phyloP scores from a whole-genome alignment of 2,329 filamentous ascomycete species.

The Truncatella angustata region DNA sequence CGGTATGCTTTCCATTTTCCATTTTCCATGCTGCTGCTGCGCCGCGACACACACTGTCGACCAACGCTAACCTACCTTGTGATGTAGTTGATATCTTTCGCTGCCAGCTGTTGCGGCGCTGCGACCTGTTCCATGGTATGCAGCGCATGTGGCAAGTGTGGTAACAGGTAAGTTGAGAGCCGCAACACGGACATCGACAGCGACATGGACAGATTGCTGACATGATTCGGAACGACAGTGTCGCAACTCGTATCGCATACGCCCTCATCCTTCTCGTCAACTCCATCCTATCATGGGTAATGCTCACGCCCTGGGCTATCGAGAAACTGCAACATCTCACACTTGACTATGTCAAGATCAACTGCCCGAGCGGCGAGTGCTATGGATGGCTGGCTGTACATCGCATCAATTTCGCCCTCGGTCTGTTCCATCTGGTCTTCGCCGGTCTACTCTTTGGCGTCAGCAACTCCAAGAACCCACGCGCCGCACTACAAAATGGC shows the following conservation, averaged over 20 bases:
- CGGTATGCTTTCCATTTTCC: slow-evolving; percentile 57
- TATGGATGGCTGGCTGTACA: slow-evolving; percentile 96
- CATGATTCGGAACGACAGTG: too few species aligned
- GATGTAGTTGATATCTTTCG: slow-evolving; percentile 69
- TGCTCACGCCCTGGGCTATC: slow-evolving; percentile 98
- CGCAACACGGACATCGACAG: too few species aligned
- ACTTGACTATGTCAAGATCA: slow-evolving; percentile 93
- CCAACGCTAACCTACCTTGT: slow-evolving; percentile 14
- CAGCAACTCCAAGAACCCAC: slow-evolving; percentile 78
- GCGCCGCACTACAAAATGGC: slow-evolving; percentile 91
- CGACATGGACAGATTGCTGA: too few species aligned
- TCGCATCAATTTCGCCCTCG: slow-evolving; percentile 95
- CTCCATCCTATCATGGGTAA: slow-evolving; percentile 96
- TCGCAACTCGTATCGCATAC: slow-evolving; percentile 95
- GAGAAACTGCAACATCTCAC: slow-evolving; percentile 91
- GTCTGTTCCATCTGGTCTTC: slow-evolving; percentile 86
- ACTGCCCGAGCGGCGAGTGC: slow-evolving; percentile 86
- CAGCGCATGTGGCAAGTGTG: slow-evolving; percentile 93
- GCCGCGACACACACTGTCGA: neutral
- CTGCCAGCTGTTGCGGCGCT: slow-evolving; percentile 90
- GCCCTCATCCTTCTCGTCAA: slow-evolving; percentile 93
- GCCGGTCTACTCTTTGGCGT: slow-evolving; percentile 85
- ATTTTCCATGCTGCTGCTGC: neutral
- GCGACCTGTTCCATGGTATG: slow-evolving; percentile 96
- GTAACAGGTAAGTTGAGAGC: slow-evolving; percentile 84